Evolutionary conservation across 495 filamentous ascomycete genomes (phyloP).

Genomic region (Annulohypoxylon maeteangense): DNA sequence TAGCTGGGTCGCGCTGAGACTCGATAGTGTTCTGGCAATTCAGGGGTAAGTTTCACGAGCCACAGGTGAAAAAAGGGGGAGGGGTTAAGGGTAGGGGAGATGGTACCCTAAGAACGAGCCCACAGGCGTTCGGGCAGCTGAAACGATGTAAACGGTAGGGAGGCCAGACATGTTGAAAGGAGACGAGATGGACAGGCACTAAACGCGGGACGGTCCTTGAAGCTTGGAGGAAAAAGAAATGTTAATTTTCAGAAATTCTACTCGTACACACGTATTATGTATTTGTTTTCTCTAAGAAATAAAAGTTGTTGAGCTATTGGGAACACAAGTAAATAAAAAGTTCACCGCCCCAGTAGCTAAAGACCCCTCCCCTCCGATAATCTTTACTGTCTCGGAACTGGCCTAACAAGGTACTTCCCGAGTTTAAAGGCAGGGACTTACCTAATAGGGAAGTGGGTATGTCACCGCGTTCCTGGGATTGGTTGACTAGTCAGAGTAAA

Average conservation of each 20-base stretch:
- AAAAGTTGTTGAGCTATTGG: constrained; percentile 23
- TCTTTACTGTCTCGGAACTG: constrained; percentile 5
- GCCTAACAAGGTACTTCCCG: not conserved
- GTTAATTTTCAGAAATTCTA: constrained; percentile 4
- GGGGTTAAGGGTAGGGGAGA: constrained; percentile 45
- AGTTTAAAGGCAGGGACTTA: constrained; percentile 18
- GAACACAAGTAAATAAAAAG: constrained; percentile 16
- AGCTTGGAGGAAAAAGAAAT: constrained; percentile 18
- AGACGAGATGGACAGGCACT: not conserved
- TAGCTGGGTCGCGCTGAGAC: constrained; percentile 84
- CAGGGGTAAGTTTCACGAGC: constrained; percentile 36
- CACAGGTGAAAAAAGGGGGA: not conserved
- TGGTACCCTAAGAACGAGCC: constrained; percentile 89
- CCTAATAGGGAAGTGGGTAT: constrained; percentile 26
- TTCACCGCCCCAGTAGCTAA: constrained; percentile 24
- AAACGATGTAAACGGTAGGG: constrained; percentile 94
- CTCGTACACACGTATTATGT: not conserved
- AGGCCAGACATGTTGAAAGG: constrained; percentile 66
- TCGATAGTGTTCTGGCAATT: constrained; percentile 74
- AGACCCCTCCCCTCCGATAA: constrained; percentile 24
- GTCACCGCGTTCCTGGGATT: constrained; percentile 21
- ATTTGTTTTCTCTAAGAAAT: not conserved
- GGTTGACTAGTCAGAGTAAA: not conserved
- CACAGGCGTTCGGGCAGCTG: constrained; percentile 87
- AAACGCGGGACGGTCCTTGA: constrained; percentile 6